phyloP scores from a whole-genome alignment of 2,329 filamentous ascomycete genomes.

The Arachnomyces sp. region DNA sequence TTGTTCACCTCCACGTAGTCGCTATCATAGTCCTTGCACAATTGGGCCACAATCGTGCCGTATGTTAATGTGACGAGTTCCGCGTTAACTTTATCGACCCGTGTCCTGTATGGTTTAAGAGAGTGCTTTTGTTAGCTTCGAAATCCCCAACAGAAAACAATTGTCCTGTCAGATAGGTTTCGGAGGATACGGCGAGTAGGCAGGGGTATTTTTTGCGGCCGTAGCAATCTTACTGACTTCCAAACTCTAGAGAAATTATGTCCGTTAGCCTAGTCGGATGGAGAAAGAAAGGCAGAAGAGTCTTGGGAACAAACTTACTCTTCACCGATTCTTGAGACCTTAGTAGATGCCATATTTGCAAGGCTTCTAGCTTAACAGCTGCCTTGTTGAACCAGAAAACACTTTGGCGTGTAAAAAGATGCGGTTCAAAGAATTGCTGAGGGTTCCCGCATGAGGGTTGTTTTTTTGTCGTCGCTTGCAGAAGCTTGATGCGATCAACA shows the following conservation, averaged over 20 bases:
- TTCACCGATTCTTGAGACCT: conserved; percentile 64
- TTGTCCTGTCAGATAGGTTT: conserved; percentile 12
- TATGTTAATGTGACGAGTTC: conserved; percentile 97
- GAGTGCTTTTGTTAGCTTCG: conserved; percentile 12
- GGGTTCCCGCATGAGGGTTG: too few species aligned
- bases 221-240: conserved; percentile 61
- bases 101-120: conserved; percentile 54
- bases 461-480: too few species aligned
- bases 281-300: too few species aligned
- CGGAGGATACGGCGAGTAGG: background rate
- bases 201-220: background rate
- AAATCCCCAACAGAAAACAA: background rate
- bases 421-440: too few species aligned
- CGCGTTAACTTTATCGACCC: conserved; percentile 95
- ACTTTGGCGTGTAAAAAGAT: too few species aligned
- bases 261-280: conserved; percentile 17
- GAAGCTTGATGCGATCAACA: too few species aligned
- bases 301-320: conserved; percentile 49
- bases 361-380: conserved; percentile 4
- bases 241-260: conserved; percentile 60
- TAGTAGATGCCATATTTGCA: conserved; percentile 50
- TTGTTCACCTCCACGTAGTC: conserved; percentile 96
- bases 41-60: conserved; percentile 90
- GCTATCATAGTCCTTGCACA: conserved; percentile 92
- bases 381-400: conserved; percentile 3